Evolutionary conservation across 805 yeast genomes (phyloP).

Genomic region (Blastobotrys americana): DNA sequence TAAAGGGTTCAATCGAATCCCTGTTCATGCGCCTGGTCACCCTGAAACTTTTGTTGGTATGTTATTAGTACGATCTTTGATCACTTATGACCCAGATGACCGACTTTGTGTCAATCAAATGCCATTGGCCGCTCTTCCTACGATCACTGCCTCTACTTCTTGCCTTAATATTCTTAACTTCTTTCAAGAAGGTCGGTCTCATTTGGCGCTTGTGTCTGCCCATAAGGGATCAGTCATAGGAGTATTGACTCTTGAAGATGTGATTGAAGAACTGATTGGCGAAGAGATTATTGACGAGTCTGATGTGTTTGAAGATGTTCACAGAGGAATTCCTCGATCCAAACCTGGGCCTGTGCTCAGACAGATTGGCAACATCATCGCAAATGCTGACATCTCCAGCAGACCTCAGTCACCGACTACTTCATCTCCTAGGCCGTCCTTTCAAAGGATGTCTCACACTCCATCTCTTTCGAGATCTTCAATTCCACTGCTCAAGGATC

Average conservation of each 20-base stretch:
- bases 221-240: slow-evolving; percentile 85
- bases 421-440: too few relatives aligned
- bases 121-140: slow-evolving; percentile 94
- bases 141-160: slow-evolving; percentile 84
- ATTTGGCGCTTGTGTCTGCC: slow-evolving; percentile 88
- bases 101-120: slow-evolving; percentile 84
- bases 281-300: slow-evolving; percentile 96
- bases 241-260: slow-evolving; percentile 89
- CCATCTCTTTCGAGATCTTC: too few relatives aligned
- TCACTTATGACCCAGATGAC: slow-evolving; percentile 95
- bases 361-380: slow-evolving; percentile 1
- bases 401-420: too few relatives aligned
- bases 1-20: slow-evolving; percentile 92
- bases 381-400: background rate
- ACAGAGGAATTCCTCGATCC: slow-evolving; percentile 63
- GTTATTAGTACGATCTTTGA: slow-evolving; percentile 85
- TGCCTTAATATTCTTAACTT: slow-evolving; percentile 90
- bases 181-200: slow-evolving; percentile 96
- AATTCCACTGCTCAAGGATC: too few relatives aligned
- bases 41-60: slow-evolving; percentile 92
- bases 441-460: too few relatives aligned
- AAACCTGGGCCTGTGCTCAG: slow-evolving; percentile 34
- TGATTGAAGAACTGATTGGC: slow-evolving; percentile 93
- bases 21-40: slow-evolving; percentile 84
- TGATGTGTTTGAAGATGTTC: slow-evolving; percentile 87